Evolutionary conservation across 441 rosid genomes (phyloP).

Genomic region (Pelargonium hybrid): DNA sequence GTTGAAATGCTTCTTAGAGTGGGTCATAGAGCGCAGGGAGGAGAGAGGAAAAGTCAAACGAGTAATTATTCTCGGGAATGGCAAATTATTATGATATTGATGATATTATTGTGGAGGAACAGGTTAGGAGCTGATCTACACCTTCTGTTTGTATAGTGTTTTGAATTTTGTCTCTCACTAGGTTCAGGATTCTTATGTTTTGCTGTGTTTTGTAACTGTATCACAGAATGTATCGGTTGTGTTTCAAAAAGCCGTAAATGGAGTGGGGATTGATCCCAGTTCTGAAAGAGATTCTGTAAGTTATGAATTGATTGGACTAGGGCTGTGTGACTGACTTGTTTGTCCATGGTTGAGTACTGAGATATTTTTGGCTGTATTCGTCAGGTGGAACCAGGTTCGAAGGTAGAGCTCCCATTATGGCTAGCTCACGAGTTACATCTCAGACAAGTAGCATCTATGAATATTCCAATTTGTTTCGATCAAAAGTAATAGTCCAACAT

Average conservation of each 20-base stretch:
- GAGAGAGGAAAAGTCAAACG: neutral
- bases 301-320: neutral
- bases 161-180: neutral
- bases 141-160: neutral
- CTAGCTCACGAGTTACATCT: slow-evolving; percentile 57
- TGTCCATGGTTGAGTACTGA: neutral
- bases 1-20: neutral
- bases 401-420: slow-evolving; percentile 82
- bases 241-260: slow-evolving; percentile 55
- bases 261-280: slow-evolving; percentile 73
- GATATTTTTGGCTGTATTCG: neutral
- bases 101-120: slow-evolving; percentile 60
- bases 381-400: slow-evolving; percentile 75
- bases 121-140: slow-evolving; percentile 27
- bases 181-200: neutral
- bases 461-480: slow-evolving; percentile 63
- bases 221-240: slow-evolving; percentile 57
- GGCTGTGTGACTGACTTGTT: neutral
- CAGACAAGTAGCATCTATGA: slow-evolving; percentile 57
- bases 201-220: neutral
- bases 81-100: slow-evolving; percentile 46
- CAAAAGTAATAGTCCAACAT: slow-evolving; percentile 39
- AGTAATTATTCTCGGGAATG: slow-evolving; percentile 22
- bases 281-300: slow-evolving; percentile 58
- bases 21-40: neutral